Evolutionary conservation across 352 stramenopile genomes (phyloP).

Genomic region (Poterioochromonas sp.): DNA sequence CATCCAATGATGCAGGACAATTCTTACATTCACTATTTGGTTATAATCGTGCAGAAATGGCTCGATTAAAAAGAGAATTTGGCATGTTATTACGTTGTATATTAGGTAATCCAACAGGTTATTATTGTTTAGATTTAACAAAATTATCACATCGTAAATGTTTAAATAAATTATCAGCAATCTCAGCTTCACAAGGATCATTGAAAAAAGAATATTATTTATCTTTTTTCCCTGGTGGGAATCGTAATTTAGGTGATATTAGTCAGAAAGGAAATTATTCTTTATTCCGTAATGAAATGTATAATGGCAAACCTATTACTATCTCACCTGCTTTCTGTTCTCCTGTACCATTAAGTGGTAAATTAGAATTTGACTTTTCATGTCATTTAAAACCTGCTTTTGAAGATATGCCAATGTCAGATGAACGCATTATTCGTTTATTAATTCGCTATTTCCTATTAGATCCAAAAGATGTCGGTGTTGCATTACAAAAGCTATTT

Average conservation of each 20-base stretch:
- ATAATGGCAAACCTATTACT: background rate
- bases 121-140: constrained; percentile 8
- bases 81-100: background rate
- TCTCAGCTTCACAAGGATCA: background rate
- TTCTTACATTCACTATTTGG: background rate
- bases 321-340: background rate
- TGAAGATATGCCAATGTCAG: background rate
- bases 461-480: background rate
- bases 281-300: constrained; percentile 23
- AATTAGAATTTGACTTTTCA: constrained; percentile 23
- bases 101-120: background rate
- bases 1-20: background rate
- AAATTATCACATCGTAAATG: background rate
- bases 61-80: background rate
- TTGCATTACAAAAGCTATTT: background rate
- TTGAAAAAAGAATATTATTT: background rate
- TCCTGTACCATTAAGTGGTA: constrained; percentile 5
- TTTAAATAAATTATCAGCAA: background rate
- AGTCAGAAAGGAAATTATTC: constrained; percentile 16
- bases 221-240: background rate
- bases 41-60: background rate
- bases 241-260: background rate
- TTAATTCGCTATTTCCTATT: background rate
- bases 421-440: background rate
- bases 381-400: background rate